Percentiles rank a stretch among this genome's conserved stretches.
Conservation (phyloP, 805 yeast genomes). For the Pichia heedii region DNA sequence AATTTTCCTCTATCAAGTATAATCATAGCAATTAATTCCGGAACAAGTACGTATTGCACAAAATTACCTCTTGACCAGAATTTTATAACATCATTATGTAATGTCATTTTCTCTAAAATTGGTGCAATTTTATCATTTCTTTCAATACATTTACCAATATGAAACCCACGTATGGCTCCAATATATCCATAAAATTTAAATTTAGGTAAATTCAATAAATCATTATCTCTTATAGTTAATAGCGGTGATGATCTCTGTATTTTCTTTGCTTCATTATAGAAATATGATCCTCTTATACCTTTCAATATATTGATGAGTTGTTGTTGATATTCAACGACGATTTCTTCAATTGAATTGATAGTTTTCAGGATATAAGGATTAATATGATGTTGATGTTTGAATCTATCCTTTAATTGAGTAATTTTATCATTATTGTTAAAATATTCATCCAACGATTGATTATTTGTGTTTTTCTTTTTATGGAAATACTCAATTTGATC, state of each 20-base stretch:
- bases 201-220: slow-evolving; percentile 39
- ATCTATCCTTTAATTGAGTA: slow-evolving; percentile 13
- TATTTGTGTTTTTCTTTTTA: neutral
- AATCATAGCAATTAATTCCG: slow-evolving; percentile 48
- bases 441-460: neutral
- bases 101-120: slow-evolving; percentile 22
- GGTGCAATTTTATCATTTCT: slow-evolving; percentile 21
- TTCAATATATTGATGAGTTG: slow-evolving; percentile 20
- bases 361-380: slow-evolving; percentile 11
- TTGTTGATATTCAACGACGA: slow-evolving; percentile 6
- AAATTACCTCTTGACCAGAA: slow-evolving; percentile 59
- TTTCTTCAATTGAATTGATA: slow-evolving; percentile 3
- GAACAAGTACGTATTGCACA: slow-evolving; percentile 49
- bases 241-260: slow-evolving; percentile 31
- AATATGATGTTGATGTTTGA: slow-evolving; percentile 11
- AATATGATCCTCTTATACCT: slow-evolving; percentile 38
- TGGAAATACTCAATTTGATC: no score
- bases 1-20: slow-evolving; percentile 37
- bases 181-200: slow-evolving; percentile 48
- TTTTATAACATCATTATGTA: slow-evolving; percentile 36
- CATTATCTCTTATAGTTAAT: slow-evolving; percentile 37
- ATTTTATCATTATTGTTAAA: slow-evolving; percentile 5
- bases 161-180: slow-evolving; percentile 49
- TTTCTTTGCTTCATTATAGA: slow-evolving; percentile 40
- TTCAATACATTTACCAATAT: slow-evolving; percentile 36